Percentiles rank a stretch among this genome's conserved stretches.
Evolutionary conservation across 2,329 filamentous ascomycete genomes (phyloP).

Genomic region (Domatiomyces globalis): DNA sequence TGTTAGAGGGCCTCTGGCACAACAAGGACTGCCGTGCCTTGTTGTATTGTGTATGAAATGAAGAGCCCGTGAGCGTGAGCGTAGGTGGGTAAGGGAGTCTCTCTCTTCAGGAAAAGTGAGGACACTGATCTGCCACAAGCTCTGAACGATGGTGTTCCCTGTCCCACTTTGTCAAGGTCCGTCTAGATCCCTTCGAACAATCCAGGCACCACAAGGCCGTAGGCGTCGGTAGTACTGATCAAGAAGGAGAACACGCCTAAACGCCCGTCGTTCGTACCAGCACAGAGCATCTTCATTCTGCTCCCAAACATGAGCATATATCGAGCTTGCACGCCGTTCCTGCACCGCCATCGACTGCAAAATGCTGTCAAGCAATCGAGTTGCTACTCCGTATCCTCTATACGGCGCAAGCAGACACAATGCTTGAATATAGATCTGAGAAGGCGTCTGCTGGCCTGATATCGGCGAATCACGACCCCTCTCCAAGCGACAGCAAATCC

Average conservation of each 20-base stretch:
- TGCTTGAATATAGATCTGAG: conserved; percentile 47
- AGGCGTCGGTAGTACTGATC: conserved; percentile 46
- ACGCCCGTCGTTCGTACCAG: conserved; percentile 48
- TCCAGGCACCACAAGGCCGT: conserved; percentile 40
- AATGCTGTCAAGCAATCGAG: conserved; percentile 36
- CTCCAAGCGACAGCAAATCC: conserved; percentile 35
- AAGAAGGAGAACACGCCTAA: conserved; percentile 37
- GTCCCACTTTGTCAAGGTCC: not conserved
- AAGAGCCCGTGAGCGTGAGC: too few species aligned
- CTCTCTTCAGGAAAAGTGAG: too few species aligned
- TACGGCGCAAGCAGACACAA: conserved; percentile 47
- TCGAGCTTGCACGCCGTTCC: conserved; percentile 26
- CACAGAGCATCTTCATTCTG: conserved; percentile 44
- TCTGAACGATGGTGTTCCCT: not conserved
- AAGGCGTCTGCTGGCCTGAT: conserved; percentile 15
- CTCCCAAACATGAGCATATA: conserved; percentile 52
- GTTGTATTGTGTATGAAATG: not conserved
- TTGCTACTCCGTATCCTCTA: conserved; percentile 43
- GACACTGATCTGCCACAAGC: too few species aligned
- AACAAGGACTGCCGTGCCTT: not conserved
- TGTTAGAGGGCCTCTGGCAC: not conserved
- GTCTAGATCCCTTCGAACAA: conserved; percentile 26
- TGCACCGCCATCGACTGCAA: conserved; percentile 16
- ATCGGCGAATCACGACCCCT: not conserved
- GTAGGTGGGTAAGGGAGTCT: too few species aligned